These are phyloP conservation scores for Uronychia setigera DNA, from an alignment of 73 alveolate genomes.

Conservation along the genomic window DNA sequence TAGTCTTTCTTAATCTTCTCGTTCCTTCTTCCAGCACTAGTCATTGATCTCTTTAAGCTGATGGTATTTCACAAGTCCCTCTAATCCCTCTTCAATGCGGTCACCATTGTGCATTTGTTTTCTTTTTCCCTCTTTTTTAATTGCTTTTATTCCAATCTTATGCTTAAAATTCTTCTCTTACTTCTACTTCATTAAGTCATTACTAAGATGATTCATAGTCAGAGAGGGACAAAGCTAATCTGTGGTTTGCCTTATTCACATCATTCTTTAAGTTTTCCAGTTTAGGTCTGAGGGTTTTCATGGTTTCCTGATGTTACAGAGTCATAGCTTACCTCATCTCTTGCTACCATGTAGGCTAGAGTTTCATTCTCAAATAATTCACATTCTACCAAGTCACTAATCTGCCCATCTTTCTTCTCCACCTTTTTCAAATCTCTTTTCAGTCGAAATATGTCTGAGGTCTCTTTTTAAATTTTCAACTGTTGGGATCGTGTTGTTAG, in stretches of 20 bases:
- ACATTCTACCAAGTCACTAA: neutral
- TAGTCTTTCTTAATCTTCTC: neutral
- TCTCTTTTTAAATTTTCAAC: neutral
- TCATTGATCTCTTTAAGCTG: neutral
- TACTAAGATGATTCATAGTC: neutral
- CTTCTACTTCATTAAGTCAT: neutral
- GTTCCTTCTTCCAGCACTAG: neutral
- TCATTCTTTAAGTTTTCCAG: neutral
- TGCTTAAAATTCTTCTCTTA: neutral
- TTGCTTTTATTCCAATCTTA: neutral
- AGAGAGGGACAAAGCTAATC: no score
- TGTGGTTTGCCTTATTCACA: neutral
- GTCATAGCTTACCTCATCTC: constrained; percentile 1
- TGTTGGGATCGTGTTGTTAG: neutral
- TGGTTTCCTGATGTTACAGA: no score
- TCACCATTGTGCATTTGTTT: neutral
- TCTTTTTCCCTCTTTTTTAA: neutral
- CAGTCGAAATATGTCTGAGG: neutral
- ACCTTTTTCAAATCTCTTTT: neutral
- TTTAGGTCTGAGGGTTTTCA: neutral
- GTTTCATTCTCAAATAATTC: neutral
- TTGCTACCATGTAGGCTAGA: neutral
- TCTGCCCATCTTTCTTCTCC: neutral
- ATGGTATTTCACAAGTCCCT: neutral
- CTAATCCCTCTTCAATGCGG: neutral